Percentiles rank a stretch among this genome's conserved stretches.
These are phyloP conservation scores for Hortaea sp. DNA, from an alignment of 2,329 filamentous ascomycete genomes.

Conservation along the genomic window DNA sequence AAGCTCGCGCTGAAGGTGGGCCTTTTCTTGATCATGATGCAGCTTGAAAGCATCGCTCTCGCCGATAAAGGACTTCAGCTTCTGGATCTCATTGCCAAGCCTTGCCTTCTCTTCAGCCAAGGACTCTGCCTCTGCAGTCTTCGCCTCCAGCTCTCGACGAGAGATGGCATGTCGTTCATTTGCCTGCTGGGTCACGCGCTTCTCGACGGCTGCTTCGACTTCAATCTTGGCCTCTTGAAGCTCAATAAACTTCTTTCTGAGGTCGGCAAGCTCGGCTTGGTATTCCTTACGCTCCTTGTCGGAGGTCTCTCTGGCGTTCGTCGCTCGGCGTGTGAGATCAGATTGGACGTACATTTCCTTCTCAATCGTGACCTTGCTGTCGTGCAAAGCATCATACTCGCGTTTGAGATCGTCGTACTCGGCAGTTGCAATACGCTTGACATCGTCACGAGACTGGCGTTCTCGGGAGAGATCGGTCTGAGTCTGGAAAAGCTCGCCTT, in stretches of 20 bases:
- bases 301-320: conserved; percentile 66
- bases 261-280: conserved; percentile 69
- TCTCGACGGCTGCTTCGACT: conserved; percentile 71
- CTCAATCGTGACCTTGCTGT: conserved; percentile 93
- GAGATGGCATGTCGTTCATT: conserved; percentile 71
- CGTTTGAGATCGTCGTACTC: conserved; percentile 73
- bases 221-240: conserved; percentile 78
- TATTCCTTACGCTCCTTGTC: conserved; percentile 86
- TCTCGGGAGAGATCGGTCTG: conserved; percentile 86
- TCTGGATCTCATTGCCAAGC: conserved; percentile 70
- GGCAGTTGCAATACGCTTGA: conserved; percentile 81
- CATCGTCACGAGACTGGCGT: conserved; percentile 86
- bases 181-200: conserved; percentile 65
- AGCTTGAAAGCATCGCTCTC: conserved; percentile 83
- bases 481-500: conserved; percentile 70
- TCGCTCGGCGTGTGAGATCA: conserved; percentile 76
- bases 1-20: conserved; percentile 81
- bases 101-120: conserved; percentile 70
- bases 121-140: conserved; percentile 64
- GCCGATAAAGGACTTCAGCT: conserved; percentile 75
- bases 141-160: conserved; percentile 69
- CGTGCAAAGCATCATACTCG: conserved; percentile 77
- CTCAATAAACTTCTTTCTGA: conserved; percentile 73
- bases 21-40: conserved; percentile 87
- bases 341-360: conserved; percentile 96